phyloP scores from a whole-genome alignment of 1,139 yeast genomes.

The Hyphopichia khmerensis region DNA sequence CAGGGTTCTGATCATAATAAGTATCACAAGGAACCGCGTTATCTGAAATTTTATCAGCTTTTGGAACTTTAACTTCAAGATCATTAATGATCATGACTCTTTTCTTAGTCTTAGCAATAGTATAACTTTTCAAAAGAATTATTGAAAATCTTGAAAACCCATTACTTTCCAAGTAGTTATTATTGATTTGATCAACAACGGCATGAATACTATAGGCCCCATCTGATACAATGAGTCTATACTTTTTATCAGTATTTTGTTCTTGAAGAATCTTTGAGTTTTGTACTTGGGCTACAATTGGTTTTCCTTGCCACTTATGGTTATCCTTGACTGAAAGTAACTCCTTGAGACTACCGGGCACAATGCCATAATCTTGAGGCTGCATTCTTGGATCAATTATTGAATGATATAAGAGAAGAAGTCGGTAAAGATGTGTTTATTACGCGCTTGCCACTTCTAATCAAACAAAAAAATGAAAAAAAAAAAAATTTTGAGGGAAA shows the following conservation, averaged over 20 bases:
- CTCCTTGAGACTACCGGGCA: constrained; percentile 4
- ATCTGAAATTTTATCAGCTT: constrained; percentile 39
- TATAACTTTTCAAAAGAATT: constrained; percentile 39
- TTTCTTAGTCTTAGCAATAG: constrained; percentile 50
- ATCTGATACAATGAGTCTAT: constrained; percentile 2
- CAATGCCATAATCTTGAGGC: constrained; percentile 1
- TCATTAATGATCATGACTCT: constrained; percentile 56
- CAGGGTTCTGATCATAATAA: constrained; percentile 55
- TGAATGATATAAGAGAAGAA: background rate
- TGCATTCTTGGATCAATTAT: background rate
- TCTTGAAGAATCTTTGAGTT: constrained; percentile 3
- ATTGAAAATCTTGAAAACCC: constrained; percentile 38
- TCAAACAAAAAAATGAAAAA: too few relatives aligned
- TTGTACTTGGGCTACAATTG: constrained; percentile 1
- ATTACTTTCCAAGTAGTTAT: constrained; percentile 47
- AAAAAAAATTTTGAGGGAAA: background rate
- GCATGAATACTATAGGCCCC: constrained; percentile 66
- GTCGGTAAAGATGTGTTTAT: background rate
- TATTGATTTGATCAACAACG: constrained; percentile 59
- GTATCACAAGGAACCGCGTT: constrained; percentile 47
- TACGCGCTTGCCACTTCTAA: constrained; percentile 3
- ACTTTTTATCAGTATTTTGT: constrained; percentile 2
- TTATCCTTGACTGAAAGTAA: constrained; percentile 4
- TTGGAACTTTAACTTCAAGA: constrained; percentile 44
- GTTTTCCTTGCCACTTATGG: constrained; percentile 4